Evolutionary conservation across 805 yeast genomes (phyloP), one percentile per base, ranked within the genome.

Genomic region (Wickerhamomyces silvicola): DNA sequence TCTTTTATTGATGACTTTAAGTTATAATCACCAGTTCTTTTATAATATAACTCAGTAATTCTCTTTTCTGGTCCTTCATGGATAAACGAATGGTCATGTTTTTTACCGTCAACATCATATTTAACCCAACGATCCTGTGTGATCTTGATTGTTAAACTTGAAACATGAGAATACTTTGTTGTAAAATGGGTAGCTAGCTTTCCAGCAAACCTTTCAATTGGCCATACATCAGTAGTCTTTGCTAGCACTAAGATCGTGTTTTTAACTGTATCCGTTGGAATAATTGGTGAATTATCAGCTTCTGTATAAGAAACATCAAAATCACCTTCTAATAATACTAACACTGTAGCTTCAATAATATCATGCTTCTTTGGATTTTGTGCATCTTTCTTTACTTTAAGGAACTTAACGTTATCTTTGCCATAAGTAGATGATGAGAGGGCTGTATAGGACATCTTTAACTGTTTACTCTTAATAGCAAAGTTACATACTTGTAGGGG

Each of bases 231-330:
- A 30, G 75, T 70, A 52, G 72, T 78, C 61, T 81, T 83, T 43
- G 95, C 96, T 44, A 83, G 79, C 21, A 88, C 70, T 54, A 82
- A 68, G 42, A 84, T 75, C 31, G 95, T 87, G 68, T 87, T 87
- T 61, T 87, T 87, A 35, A 86, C 87, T 1, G 95, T 85, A 59
- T 87, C 95, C 7, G 97, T 88, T 37, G 97, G 96, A 30, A 88
- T 94, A 50, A 88, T 78, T n/a, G 82, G 73, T 3, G 82, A 54
- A 64, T 88, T 88, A 62, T 88, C 94, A 23, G 95, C 96, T 37
- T 79, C 52, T 31, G 95, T 88, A 67, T 83, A 88, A 4, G 95
- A 78, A 19, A 64, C 60, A 41, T 82, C 95, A 50, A 88, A 78
- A 35, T 69, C 72, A 41, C 97, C 97, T 45, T 72, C 77, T 37